Evolutionary conservation across 1,284 basidiomycete genomes (phyloP), one percentile per base, ranked within the genome.

Genomic region (Apiotrichum gracile): DNA sequence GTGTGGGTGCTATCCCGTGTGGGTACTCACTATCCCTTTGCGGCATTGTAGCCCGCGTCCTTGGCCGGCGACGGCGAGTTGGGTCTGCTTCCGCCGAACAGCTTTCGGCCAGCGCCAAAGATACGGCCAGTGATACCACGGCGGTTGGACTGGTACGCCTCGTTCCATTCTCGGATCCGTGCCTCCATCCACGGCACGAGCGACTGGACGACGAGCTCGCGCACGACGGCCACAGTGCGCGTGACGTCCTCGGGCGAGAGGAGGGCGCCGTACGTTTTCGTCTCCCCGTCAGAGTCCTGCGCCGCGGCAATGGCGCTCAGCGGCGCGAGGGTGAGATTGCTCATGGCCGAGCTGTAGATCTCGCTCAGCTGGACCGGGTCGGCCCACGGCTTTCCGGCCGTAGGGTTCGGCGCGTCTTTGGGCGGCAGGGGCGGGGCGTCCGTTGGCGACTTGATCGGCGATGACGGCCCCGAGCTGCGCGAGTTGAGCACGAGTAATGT

Each of bases 141-240:
- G 45, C 91, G 82, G 22, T 86, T 89, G 17, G 88, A 87, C 19
- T 86, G 84, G 66, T 88, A 93, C 80, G 81, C 81, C 77, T 98
- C 94, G 69, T 96, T 96, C 88, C 91, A 96, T 55, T 96, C 89
- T 43, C 91, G 70, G 1, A 96, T 86, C 66, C 85, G 86, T 62
- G 87, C 87, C 76, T 98, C 94, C 89, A 98, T 92, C 86, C 88
- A 97, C 0, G 94, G 94, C 4, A 97, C 76, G 33, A 98, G 77
- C 64, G 87, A 92, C 82, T 91, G 91, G 5, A 87, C 85, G 2
- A 91, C 82, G 61, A 97, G 86, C 70, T 97, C 94, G 41, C 93
- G 82, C 7, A 91, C 82, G 62, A 97, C 91, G 40, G 83, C 82
- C 0, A 85, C 85, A 24, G 88, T 83, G 55, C 85, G 82, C 55